A percentile compares a stretch with the other conserved stretches of the same genome.
Conservation (phyloP, 352 stramenopile genomes). For the Phytophthora sansomeana region DNA sequence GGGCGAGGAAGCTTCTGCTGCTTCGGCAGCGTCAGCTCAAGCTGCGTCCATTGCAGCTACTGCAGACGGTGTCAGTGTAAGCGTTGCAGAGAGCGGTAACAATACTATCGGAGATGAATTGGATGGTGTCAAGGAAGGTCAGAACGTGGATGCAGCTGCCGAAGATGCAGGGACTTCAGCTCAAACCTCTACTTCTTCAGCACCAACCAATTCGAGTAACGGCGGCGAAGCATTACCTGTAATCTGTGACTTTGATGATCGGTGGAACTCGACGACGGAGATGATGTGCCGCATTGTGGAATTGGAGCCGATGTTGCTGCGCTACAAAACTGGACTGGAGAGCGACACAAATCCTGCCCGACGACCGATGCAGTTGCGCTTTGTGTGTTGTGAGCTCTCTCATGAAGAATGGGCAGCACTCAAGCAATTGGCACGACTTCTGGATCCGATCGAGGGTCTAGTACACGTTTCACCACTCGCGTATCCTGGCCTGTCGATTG, state of each 20-base stretch:
- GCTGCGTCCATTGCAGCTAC: conserved; percentile 31
- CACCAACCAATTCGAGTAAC: conserved; percentile 3
- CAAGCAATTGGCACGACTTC: conserved; percentile 69
- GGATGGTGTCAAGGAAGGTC: conserved; percentile 24
- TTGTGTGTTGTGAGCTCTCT: conserved; percentile 80
- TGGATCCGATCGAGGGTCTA: conserved; percentile 73
- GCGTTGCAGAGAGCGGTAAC: conserved; percentile 28
- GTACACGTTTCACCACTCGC: conserved; percentile 70
- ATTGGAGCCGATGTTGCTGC: conserved; percentile 73
- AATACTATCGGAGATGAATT: conserved; percentile 27
- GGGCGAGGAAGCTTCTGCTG: conserved; percentile 46
- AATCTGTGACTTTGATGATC: conserved; percentile 82
- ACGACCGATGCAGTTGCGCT: conserved; percentile 79
- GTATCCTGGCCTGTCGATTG: conserved; percentile 77
- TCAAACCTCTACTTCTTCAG: conserved; percentile 1
- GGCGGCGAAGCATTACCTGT: conserved; percentile 56
- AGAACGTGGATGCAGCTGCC: conserved; percentile 8
- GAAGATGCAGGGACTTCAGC: conserved; percentile 21
- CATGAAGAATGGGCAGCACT: conserved; percentile 71
- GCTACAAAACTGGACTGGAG: conserved; percentile 82
- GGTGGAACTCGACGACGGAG: conserved; percentile 80
- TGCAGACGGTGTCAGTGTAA: conserved; percentile 40
- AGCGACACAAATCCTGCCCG: conserved; percentile 75
- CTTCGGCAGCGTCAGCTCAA: conserved; percentile 27
- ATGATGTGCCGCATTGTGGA: conserved; percentile 87